Evolutionary conservation across 768 basidiomycete species (phyloP), one percentile per base, ranked within the genome.

Genomic region (Podaxis mareebaensis): DNA sequence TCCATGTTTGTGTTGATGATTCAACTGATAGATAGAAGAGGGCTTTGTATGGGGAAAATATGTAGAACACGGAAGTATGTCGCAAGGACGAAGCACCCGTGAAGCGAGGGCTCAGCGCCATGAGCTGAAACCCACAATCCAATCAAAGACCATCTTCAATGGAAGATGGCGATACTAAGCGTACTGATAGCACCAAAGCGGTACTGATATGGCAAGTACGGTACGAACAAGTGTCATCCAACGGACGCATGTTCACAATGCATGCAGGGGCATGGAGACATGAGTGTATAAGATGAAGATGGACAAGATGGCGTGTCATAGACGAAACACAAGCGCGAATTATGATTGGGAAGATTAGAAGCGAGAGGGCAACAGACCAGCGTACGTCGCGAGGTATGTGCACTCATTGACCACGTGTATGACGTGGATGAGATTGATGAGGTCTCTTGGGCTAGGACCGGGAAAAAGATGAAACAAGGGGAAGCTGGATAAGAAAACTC

Each of bases 401-500:
- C 56, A 59, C 49, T 53, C 58, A 42, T 58, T 33, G 56, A 42
- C 30, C 56, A 64, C 56, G 58, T 64, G 56, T 64, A 64, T 58
- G 56, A 58, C 51, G 63, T 48, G 63, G 63, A 58, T 53, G 63
- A 53, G 40, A 64, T 53, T 46, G 55, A 58, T 57, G 55, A 49
- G 28, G 54, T 11, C 30, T 26, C 49, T 58, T 58, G 48, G 56
- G 38, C 61, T 42, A 51, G 56, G 67, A 56, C 66, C 54, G 56
- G 51, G 63, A 66, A 60, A 66, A 53, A 24, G 58, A 66, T 67
- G 59, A 48, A 66, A 65, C 65, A 67, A 70, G 53, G 53, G 64
- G 60, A 71, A 69, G 70, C 65, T 69, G 53, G 74, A 70, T 69
- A 71, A 72, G 62, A 84, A 51, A 60, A 61, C 92, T 84, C 74